Conservation (phyloP, 192 early-diverging fungal species). For the Mortierella antarctica region DNA sequence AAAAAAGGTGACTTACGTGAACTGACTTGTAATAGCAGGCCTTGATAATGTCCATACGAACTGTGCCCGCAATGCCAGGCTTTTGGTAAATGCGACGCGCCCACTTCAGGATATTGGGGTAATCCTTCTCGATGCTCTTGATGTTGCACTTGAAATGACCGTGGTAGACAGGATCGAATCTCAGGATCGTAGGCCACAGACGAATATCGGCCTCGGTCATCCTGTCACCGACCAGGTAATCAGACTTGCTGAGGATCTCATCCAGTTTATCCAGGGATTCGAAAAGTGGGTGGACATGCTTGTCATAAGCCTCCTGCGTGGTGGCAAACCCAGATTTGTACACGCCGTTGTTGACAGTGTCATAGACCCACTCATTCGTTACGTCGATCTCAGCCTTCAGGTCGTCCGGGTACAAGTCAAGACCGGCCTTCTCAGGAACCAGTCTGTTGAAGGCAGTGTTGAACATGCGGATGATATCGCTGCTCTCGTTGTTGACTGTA, state of each 20-base stretch:
- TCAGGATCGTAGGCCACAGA: slow-evolving; percentile 92
- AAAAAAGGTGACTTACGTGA: too few relatives aligned
- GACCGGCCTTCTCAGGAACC: slow-evolving; percentile 67
- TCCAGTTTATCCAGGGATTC: slow-evolving; percentile 87
- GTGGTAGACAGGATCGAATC: slow-evolving; percentile 96
- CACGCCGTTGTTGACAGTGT: slow-evolving; percentile 96
- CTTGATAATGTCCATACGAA: slow-evolving; percentile 97
- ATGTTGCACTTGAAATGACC: slow-evolving; percentile 97
- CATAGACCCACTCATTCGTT: slow-evolving; percentile 92
- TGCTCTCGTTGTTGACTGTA: slow-evolving; percentile 93
- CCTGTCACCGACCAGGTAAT: slow-evolving; percentile 81
- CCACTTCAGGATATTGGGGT: slow-evolving; percentile 91
- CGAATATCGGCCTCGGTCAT: slow-evolving; percentile 97
- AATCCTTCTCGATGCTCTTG: slow-evolving; percentile 86
- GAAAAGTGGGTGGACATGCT: slow-evolving; percentile 78
- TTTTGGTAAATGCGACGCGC: slow-evolving; percentile 84
- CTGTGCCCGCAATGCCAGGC: slow-evolving; percentile 80
- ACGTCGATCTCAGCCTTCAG: slow-evolving; percentile 84
- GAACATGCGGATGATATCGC: slow-evolving; percentile 96
- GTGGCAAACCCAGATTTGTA: slow-evolving; percentile 95
- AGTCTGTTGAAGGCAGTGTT: slow-evolving; percentile 90
- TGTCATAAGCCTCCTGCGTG: slow-evolving; percentile 86
- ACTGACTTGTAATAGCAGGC: slow-evolving; percentile 86
- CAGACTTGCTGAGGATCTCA: slow-evolving; percentile 72
- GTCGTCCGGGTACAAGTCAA: slow-evolving; percentile 85